These are phyloP conservation scores for Pyrenophora teres DNA, from an alignment of 2,329 filamentous ascomycete species.

Conservation along the genomic window DNA sequence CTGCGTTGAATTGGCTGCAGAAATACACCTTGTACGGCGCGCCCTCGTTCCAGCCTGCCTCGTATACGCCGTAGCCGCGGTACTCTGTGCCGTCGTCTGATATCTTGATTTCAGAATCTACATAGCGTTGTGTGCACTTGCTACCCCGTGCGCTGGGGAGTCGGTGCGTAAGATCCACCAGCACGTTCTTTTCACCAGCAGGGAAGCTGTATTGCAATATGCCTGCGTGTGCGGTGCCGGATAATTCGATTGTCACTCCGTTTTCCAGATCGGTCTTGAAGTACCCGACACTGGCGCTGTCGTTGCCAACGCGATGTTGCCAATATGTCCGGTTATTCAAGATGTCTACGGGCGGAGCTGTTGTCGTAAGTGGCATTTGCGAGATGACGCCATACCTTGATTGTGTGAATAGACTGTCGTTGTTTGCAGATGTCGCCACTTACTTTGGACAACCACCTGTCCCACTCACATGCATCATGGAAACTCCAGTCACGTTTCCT, in stretches of 20 bases:
- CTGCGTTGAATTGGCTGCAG: slow-evolving; percentile 34
- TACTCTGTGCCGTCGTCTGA: slow-evolving; percentile 29
- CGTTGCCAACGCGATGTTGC: slow-evolving; percentile 42
- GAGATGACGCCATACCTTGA: slow-evolving; percentile 63
- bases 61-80: slow-evolving; percentile 32
- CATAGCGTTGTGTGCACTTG: slow-evolving; percentile 26
- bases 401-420: no score
- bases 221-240: slow-evolving; percentile 61
- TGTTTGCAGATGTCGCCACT: no score
- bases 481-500: slow-evolving; percentile 43
- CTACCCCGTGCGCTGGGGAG: slow-evolving; percentile 28
- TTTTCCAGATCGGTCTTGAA: slow-evolving; percentile 63
- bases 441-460: slow-evolving; percentile 69
- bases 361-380: slow-evolving; percentile 56
- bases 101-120: slow-evolving; percentile 26
- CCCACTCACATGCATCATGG: slow-evolving; percentile 45
- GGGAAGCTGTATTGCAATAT: slow-evolving; percentile 67
- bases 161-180: slow-evolving; percentile 54
- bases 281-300: slow-evolving; percentile 62
- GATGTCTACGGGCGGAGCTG: slow-evolving; percentile 41
- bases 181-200: slow-evolving; percentile 43
- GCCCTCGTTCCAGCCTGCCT: slow-evolving; percentile 40
- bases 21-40: slow-evolving; percentile 36
- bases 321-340: slow-evolving; percentile 50
- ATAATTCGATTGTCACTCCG: slow-evolving; percentile 62